A percentile compares a stretch with the other conserved stretches of the same genome.
Evolutionary conservation across 495 filamentous ascomycete genomes (phyloP).

Genomic region (Echria macrotheca): DNA sequence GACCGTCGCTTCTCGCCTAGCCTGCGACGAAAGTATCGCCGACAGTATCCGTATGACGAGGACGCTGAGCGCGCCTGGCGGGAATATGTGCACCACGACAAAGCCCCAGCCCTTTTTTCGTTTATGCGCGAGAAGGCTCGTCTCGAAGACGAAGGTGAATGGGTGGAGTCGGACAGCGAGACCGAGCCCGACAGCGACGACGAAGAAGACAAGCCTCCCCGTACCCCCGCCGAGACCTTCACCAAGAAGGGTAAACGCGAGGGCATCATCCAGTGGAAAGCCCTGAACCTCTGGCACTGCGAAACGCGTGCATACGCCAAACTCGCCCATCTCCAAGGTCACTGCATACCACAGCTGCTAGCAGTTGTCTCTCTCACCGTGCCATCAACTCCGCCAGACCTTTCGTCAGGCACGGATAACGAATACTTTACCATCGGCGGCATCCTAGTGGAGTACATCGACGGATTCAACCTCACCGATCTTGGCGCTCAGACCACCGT

Average conservation of each 20-base stretch:
- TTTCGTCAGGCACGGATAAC: background rate
- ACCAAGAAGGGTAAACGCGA: background rate
- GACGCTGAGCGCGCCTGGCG: background rate
- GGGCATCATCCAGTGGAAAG: slow-evolving; percentile 1
- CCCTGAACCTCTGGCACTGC: background rate
- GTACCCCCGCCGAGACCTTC: background rate
- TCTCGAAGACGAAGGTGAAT: background rate
- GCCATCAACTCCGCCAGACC: background rate
- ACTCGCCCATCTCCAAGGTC: slow-evolving; percentile 1
- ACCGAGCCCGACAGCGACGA: slow-evolving; percentile 1
- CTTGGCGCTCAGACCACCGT: background rate
- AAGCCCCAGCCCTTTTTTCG: background rate
- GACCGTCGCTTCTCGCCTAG: background rate
- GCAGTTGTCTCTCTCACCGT: background rate
- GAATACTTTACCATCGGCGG: background rate
- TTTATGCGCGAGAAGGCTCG: background rate
- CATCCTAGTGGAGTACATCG: slow-evolving; percentile 1
- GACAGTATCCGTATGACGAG: background rate
- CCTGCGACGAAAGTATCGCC: background rate
- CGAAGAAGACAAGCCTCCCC: background rate
- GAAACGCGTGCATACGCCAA: background rate
- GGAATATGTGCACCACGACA: background rate
- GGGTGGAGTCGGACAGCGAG: background rate
- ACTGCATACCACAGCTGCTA: slow-evolving; percentile 1
- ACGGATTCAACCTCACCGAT: background rate